Base-by-base conservation (phyloP, 148 eudicot species). In the Chenopodium album region DNA sequence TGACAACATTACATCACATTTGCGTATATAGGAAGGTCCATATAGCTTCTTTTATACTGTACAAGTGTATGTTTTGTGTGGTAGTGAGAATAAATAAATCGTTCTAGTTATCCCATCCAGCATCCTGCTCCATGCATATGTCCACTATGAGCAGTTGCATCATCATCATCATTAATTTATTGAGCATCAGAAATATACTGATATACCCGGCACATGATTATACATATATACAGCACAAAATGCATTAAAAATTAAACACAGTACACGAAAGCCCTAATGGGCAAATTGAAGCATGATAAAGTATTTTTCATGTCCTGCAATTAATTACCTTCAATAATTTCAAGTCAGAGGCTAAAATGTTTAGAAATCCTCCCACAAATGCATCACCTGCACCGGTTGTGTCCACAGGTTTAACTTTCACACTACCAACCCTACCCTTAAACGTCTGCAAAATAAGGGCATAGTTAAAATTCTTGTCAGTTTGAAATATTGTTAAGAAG, bases 311-410 rank as follows among this genome's bases (percentile, higher is more conserved):
- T 9, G 16, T 13, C 73, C 48, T 9, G 48, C 69, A 31, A 41
- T 48, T 68, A 52, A 32, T 72, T 86, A 95, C 98, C 97, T 92
- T 74, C 62, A 79, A 84, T 56, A 92, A 68, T 75, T 66, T 86
- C 79, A 86, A 59, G 84, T 95, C 92, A 41, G 91, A 83, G 77
- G 94, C 97, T 83, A 95, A 85, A 77, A 80, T 84, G 83, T 84
- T 81, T 65, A 95, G 85, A 65, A 93, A 50, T 52, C 94, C 98
- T 62, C 91, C 97, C 26, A 87, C 91, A 79, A 95, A 95, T 71
- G 98, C 93, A 86, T 95, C 98, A 59, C 98, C 98, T 6, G 97
- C 98, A 68, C 98, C 98, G 76, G 95, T 95, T 71, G 97, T 92
- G 85, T 95, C 97, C 72, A 95, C 87, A n/a, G 97, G 59, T 73